phyloP scores from a whole-genome alignment of 2,329 filamentous ascomycete genomes.

The Penicillium thymicola region DNA sequence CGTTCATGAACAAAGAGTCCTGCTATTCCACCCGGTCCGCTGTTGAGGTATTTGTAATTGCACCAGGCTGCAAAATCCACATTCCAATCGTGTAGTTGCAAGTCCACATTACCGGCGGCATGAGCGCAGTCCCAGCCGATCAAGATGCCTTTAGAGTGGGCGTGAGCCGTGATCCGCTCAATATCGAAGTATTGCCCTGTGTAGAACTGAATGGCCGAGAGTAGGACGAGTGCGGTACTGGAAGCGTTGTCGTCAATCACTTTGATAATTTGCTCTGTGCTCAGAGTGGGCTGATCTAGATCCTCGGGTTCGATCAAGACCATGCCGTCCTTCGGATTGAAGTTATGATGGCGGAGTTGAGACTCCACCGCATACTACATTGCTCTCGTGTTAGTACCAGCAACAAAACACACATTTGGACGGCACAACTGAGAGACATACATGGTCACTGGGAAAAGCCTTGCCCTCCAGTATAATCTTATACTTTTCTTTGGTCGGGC shows the following conservation, averaged over 20 bases:
- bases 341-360: slow-evolving; percentile 69
- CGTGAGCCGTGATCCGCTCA: slow-evolving; percentile 70
- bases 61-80: slow-evolving; percentile 93
- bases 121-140: slow-evolving; percentile 90
- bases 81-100: slow-evolving; percentile 80
- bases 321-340: slow-evolving; percentile 66
- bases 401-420: background rate
- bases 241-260: slow-evolving; percentile 72
- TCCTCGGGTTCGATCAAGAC: slow-evolving; percentile 67
- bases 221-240: slow-evolving; percentile 69
- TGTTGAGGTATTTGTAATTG: slow-evolving; percentile 91
- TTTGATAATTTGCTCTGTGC: slow-evolving; percentile 67
- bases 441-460: slow-evolving; percentile 83
- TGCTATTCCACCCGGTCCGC: slow-evolving; percentile 76
- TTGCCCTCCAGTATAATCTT: slow-evolving; percentile 89
- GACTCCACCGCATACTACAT: slow-evolving; percentile 75
- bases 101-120: slow-evolving; percentile 76
- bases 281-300: slow-evolving; percentile 54
- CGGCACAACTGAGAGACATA: slow-evolving; percentile 36
- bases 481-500: slow-evolving; percentile 61
- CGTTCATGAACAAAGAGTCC: slow-evolving; percentile 76
- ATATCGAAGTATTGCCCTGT: slow-evolving; percentile 88
- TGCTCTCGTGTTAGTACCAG: slow-evolving; percentile 8
- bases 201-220: slow-evolving; percentile 90
- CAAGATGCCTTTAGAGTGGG: slow-evolving; percentile 65